Conservation (phyloP, 2,329 filamentous ascomycete species). For the Calonectria ilicicola region DNA sequence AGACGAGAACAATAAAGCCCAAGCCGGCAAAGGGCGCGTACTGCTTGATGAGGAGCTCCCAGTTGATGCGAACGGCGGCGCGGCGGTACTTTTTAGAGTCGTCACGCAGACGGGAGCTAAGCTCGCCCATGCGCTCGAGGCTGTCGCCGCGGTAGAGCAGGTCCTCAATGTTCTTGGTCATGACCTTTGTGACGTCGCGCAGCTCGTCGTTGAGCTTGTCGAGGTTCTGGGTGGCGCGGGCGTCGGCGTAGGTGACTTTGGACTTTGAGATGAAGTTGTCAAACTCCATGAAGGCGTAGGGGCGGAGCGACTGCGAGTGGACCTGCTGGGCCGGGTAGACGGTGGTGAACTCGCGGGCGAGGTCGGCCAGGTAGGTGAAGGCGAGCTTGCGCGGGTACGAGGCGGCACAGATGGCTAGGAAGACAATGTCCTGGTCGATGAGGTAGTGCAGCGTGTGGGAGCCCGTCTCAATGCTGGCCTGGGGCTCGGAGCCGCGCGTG, state of each 20-base stretch:
- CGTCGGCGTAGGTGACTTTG: slow-evolving; percentile 93
- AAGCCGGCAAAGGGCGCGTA: slow-evolving; percentile 91
- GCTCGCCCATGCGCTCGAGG: slow-evolving; percentile 96
- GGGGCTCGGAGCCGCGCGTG: slow-evolving; percentile 87
- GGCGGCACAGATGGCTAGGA: slow-evolving; percentile 92
- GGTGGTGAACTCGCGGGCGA: slow-evolving; percentile 89
- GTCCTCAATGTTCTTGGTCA: slow-evolving; percentile 99
- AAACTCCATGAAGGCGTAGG: slow-evolving; percentile 98
- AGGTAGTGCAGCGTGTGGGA: slow-evolving; percentile 90
- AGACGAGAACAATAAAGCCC: slow-evolving; percentile 84
- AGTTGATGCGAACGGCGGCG: slow-evolving; percentile 96
- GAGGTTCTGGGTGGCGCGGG: slow-evolving; percentile 89
- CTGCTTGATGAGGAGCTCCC: slow-evolving; percentile 96
- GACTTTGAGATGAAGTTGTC: slow-evolving; percentile 96
- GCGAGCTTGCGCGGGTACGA: slow-evolving; percentile 98
- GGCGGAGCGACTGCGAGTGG: slow-evolving; percentile 79
- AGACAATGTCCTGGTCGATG: slow-evolving; percentile 85
- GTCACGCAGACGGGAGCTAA: slow-evolving; percentile 86
- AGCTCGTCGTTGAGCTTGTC: slow-evolving; percentile 97
- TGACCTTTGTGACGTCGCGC: slow-evolving; percentile 97
- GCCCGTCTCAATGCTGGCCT: slow-evolving; percentile 91
- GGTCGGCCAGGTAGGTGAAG: slow-evolving; percentile 96
- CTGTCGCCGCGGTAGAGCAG: slow-evolving; percentile 94
- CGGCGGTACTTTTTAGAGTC: slow-evolving; percentile 95
- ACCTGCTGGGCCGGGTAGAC: slow-evolving; percentile 83